Conservation (phyloP, 2,329 filamentous ascomycete genomes). For the Hymenoscyphus salicellus region DNA sequence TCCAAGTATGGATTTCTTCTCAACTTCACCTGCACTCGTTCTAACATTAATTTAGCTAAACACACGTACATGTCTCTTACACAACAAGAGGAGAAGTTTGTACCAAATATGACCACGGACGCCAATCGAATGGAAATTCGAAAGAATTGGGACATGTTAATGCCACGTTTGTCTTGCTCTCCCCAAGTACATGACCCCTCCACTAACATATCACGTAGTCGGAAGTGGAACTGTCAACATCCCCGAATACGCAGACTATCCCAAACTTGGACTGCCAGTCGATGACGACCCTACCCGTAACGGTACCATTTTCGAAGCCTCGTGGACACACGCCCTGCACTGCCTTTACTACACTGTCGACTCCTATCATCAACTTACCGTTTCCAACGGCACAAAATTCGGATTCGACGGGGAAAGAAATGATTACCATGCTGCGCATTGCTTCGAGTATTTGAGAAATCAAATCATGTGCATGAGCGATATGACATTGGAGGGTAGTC, state of each 20-base stretch:
- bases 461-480: constrained; percentile 36
- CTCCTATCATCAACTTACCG: constrained; percentile 36
- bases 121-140: constrained; percentile 33
- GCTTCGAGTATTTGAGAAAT: constrained; percentile 37
- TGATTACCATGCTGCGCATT: constrained; percentile 34
- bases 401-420: constrained; percentile 32
- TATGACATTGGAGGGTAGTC: constrained; percentile 37
- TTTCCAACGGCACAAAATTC: constrained; percentile 26
- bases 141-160: constrained; percentile 36
- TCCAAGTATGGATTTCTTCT: constrained; percentile 26
- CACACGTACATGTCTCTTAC: constrained; percentile 34
- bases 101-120: constrained; percentile 36
- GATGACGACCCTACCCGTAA: constrained; percentile 33
- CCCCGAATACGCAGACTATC: constrained; percentile 33
- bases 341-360: constrained; percentile 37
- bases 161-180: constrained; percentile 30
- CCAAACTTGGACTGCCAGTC: constrained; percentile 36
- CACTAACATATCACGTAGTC: constrained; percentile 20
- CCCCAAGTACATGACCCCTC: background rate
- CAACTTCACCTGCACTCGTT: background rate
- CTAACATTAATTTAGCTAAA: constrained; percentile 17
- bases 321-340: constrained; percentile 38
- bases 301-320: constrained; percentile 35
- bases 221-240: constrained; percentile 36
- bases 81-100: constrained; percentile 32